phyloP scores from a whole-genome alignment of 208 protist genomes.

The Balamuthia mandrillaris region DNA sequence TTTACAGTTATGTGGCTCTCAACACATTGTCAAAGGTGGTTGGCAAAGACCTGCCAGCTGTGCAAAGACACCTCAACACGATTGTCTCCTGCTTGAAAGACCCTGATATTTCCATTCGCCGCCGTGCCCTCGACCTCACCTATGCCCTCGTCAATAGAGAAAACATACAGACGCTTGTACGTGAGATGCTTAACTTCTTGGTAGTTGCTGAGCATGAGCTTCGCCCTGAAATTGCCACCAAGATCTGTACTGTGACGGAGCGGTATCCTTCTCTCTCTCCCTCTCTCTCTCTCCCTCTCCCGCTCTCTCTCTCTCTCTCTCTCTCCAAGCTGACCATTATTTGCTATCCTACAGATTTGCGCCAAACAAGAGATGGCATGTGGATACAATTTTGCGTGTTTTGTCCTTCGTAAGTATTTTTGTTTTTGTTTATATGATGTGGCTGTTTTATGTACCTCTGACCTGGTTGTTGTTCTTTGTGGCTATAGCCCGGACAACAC shows the following conservation, averaged over 20 bases:
- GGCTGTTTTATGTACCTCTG: too few relatives aligned
- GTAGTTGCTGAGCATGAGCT: conserved; percentile 86
- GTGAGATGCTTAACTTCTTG: conserved; percentile 91
- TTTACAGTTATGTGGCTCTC: conserved; percentile 87
- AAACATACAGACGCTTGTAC: conserved; percentile 89
- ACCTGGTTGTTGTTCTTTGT: background rate
- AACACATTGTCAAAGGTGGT: conserved; percentile 85
- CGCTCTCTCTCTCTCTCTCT: too few relatives aligned
- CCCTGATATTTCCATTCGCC: conserved; percentile 91
- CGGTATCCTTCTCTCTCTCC: too few relatives aligned
- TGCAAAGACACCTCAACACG: conserved; percentile 87
- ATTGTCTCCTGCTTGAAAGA: conserved; percentile 95
- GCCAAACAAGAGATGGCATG: conserved; percentile 90
- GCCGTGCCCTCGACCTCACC: conserved; percentile 92
- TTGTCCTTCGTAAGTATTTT: conserved; percentile 80
- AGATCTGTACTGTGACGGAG: conserved; percentile 87
- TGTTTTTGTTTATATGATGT: too few relatives aligned
- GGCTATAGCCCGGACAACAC: conserved; percentile 54
- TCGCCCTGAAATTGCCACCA: conserved; percentile 84
- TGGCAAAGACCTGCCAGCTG: conserved; percentile 78
- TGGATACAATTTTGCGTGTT: conserved; percentile 91
- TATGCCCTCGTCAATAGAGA: conserved; percentile 90
- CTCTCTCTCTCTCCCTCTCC: too few relatives aligned
- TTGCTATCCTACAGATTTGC: conserved; percentile 55
- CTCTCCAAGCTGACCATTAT: background rate